phyloP scores from a whole-genome alignment of 768 basidiomycete species.

The Dentipellis sp. region DNA sequence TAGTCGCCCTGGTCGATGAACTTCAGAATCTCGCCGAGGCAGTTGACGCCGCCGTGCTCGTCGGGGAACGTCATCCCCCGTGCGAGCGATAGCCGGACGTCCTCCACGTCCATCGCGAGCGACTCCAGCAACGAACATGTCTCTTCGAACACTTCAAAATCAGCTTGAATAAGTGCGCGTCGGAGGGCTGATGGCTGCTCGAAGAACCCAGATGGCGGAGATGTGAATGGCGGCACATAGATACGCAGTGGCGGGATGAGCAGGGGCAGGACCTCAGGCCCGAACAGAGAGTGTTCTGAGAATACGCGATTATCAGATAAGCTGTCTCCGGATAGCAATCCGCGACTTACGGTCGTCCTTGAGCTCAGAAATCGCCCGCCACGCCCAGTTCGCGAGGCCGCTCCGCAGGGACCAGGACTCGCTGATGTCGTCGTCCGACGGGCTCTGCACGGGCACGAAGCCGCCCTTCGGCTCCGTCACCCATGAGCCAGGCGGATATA shows the following conservation, averaged over 20 bases:
- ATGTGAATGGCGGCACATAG: slow-evolving; percentile 47
- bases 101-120: slow-evolving; percentile 68
- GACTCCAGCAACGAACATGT: slow-evolving; percentile 70
- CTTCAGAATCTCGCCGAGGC: slow-evolving; percentile 53
- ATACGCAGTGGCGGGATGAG: slow-evolving; percentile 48
- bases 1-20: slow-evolving; percentile 72
- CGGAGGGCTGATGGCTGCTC: slow-evolving; percentile 31
- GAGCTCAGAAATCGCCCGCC: slow-evolving; percentile 66
- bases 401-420: slow-evolving; percentile 63
- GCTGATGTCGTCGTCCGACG: slow-evolving; percentile 20
- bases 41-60: slow-evolving; percentile 46
- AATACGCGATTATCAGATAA: no score
- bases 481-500: slow-evolving; percentile 76
- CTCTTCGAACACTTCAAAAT: slow-evolving; percentile 68
- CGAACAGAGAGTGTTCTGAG: slow-evolving; percentile 48
- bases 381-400: slow-evolving; percentile 65
- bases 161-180: slow-evolving; percentile 42
- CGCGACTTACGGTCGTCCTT: slow-evolving; percentile 53
- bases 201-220: slow-evolving; percentile 28
- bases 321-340: no score
- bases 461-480: slow-evolving; percentile 18
- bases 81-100: slow-evolving; percentile 63
- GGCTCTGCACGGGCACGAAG: slow-evolving; percentile 8
- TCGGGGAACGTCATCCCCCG: slow-evolving; percentile 52
- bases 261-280: slow-evolving; percentile 52